A percentile compares a stretch with the other conserved stretches of the same genome.
Conservation (phyloP, 108 stramenopile genomes). For the Nitzschia inconspicua region DNA sequence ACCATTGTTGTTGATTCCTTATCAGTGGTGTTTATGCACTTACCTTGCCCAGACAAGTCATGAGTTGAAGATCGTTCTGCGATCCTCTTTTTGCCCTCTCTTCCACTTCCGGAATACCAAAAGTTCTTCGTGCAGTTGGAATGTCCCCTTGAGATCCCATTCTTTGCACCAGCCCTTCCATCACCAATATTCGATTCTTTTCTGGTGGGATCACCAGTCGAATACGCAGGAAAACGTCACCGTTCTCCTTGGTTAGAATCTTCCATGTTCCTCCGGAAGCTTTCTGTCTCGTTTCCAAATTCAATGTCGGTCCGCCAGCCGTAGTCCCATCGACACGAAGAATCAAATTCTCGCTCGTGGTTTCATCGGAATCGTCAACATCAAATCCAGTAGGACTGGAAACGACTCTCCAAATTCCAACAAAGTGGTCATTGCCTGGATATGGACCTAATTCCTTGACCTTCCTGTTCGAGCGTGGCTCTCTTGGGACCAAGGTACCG, state of each 20-base stretch:
- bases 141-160: slow-evolving; percentile 12
- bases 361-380: slow-evolving; percentile 18
- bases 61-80: background rate
- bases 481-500: slow-evolving; percentile 23
- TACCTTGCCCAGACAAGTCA: slow-evolving; percentile 26
- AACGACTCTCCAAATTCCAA: slow-evolving; percentile 70
- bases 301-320: slow-evolving; percentile 72
- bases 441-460: slow-evolving; percentile 48
- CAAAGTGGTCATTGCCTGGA: slow-evolving; percentile 61
- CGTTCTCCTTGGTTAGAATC: slow-evolving; percentile 46
- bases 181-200: slow-evolving; percentile 66
- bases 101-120: slow-evolving; percentile 44
- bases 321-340: slow-evolving; percentile 75
- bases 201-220: slow-evolving; percentile 78
- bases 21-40: background rate
- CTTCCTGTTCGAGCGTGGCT: slow-evolving; percentile 19
- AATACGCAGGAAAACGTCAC: slow-evolving; percentile 47
- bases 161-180: slow-evolving; percentile 49
- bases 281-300: slow-evolving; percentile 63
- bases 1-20: background rate
- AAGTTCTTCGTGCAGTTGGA: slow-evolving; percentile 20
- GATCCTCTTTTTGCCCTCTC: slow-evolving; percentile 9
- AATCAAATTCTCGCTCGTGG: slow-evolving; percentile 55
- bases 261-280: slow-evolving; percentile 82
- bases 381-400: slow-evolving; percentile 57